These are phyloP conservation scores for Cystobasidium sp. DNA, from an alignment of 1,284 basidiomycete species.

Conservation along the genomic window DNA sequence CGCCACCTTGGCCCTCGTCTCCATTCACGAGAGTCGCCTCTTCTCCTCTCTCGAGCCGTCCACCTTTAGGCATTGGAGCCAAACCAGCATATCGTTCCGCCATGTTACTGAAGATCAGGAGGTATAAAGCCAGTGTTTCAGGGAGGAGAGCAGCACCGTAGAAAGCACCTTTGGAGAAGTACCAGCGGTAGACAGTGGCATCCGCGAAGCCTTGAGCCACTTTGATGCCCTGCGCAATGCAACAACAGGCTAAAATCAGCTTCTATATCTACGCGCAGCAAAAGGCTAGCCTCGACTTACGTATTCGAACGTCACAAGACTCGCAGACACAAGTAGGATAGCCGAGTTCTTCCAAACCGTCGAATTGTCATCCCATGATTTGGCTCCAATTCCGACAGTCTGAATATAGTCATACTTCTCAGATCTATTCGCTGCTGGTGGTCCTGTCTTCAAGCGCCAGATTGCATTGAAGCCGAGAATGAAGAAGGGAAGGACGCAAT, in stretches of 20 bases:
- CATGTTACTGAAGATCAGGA: constrained; percentile 27
- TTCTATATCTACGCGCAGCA: neutral
- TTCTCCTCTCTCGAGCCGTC: constrained; percentile 1
- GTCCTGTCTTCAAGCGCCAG: constrained; percentile 26
- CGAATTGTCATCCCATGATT: constrained; percentile 22
- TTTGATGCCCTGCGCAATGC: constrained; percentile 26
- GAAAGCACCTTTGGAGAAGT: constrained; percentile 34
- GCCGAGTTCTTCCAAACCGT: constrained; percentile 40
- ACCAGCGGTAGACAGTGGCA: constrained; percentile 29
- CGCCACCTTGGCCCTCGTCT: neutral
- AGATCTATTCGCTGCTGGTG: neutral
- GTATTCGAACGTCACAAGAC: constrained; percentile 37
- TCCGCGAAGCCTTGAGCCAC: constrained; percentile 20
- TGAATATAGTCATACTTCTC: neutral
- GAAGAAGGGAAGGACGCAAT: constrained; percentile 33
- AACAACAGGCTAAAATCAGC: neutral
- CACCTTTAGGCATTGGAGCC: neutral
- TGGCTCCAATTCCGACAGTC: neutral
- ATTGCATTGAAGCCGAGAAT: constrained; percentile 34
- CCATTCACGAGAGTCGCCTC: neutral
- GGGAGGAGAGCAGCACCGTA: constrained; percentile 27
- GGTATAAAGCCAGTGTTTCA: constrained; percentile 24
- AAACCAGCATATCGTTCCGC: constrained; percentile 29
- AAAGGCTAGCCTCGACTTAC: neutral
- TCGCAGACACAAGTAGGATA: constrained; percentile 25